Evolutionary conservation across 2,329 filamentous ascomycete species (phyloP), one percentile per base, ranked within the genome.

Genomic region (Cryphonectria japonica): DNA sequence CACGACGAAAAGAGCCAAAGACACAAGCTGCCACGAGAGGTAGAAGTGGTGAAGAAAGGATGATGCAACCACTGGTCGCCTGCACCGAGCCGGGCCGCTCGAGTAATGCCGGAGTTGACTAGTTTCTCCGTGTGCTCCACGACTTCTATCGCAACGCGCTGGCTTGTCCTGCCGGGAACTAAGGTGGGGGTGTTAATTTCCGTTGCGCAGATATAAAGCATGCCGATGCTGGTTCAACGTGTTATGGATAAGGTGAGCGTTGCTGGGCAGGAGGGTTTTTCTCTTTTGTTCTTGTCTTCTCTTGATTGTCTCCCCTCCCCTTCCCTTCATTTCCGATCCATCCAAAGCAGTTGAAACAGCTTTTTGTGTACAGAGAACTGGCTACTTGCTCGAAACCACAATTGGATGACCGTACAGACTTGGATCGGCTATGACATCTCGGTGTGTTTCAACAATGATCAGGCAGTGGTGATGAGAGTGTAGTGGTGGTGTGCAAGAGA

Each of bases 61-160:
- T 67, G 63, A 69, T 60, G 26, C 57, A 69, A 73, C 64, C 29
- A 46, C 69, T 73, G 50, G 68, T 63, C 52, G 69, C 63, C 57
- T 66, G 54, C 60, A 68, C 60, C 66, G 52, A 66, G 65, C 63
- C 59, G 50, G 46, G 61, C 32, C 50, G 71, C 52, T 67, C 69
- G 43, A 69, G 62, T 52, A 54, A 64, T 50, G 34, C 66, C 11
- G 57, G 66, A 68, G 43, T 43, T 22, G 54, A 66, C 71, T 69
- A 60, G 63, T 69, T 61, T 29, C 60, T 57, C 34, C 22, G 54
- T 54, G 54, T 43, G 19, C 60, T 57, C 37, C 26, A 41, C 64
- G 59, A 63, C 50, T 57, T 32, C 3, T 68, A 34, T 65, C 39
- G 32, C 69, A 61, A 43, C 9, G 16, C 29, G 66, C 57, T 22